Base-by-base conservation (phyloP, 768 basidiomycete genomes). In the Hirschioporus abietinus region DNA sequence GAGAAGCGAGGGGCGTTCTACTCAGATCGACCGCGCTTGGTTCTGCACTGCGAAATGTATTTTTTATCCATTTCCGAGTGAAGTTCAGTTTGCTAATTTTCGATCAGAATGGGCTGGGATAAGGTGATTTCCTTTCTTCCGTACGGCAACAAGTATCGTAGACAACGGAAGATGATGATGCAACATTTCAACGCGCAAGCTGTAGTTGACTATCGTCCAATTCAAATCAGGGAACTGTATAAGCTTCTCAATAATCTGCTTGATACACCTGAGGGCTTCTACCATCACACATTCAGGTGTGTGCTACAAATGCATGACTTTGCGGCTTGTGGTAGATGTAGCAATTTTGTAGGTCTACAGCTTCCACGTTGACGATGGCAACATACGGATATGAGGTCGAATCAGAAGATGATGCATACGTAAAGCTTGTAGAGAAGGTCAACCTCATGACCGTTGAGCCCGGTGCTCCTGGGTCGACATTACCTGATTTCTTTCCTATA, bases 121-220 rank as follows among this genome's bases (percentile, higher is more conserved):
- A 64, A 35, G 35, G 65, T 64, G 10, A 63, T 69, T 17, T 42
- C 63, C 35, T 66, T 66, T 35, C 42, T 67, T 17, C 65, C 34
- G 0, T 68, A 66, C 42, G 69, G 66, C 57, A 66, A 68, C 7
- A 66, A 68, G 0, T 66, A 70, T 34, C 86, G 84, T 66, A 84
- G 88, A 25, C 88, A 90, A 74, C 85, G 90, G 71, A 83, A 77
- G 70, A 82, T 91, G 58, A 84, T 91, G 76, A 85, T 86, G 73
- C 82, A 83, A 64, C 88, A 89, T 7, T 81, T 92, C 36, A 84
- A 85, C 42, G 68, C 79, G 30, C 78, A 80, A 12, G 78, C 26
- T 36, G 18, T 60, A 65, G 3, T 64, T 57, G 35, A 17, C 15
- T 17, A 25, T 63, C 1, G 58, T 0, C 66, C 69, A 6, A 60